These are phyloP conservation scores for Lactarius sanguifluus DNA, from an alignment of 768 basidiomycete species.

Conservation along the genomic window DNA sequence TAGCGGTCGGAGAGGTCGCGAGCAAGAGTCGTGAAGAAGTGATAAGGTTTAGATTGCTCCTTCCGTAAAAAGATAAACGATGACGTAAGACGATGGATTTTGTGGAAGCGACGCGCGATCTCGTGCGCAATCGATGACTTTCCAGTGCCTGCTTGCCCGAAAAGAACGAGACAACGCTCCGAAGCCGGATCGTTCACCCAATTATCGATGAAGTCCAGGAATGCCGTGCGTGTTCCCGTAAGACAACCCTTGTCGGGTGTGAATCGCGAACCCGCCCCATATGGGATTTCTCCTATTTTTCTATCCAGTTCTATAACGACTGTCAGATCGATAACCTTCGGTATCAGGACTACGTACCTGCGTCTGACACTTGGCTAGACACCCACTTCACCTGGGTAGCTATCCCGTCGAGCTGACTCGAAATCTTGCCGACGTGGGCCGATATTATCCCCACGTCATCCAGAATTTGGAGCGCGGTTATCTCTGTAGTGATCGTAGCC, in stretches of 20 bases:
- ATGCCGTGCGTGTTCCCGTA: not conserved
- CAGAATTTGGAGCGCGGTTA: not conserved
- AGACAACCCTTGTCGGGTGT: not conserved
- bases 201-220: not conserved
- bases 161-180: conserved; percentile 1
- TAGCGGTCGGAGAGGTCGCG: not conserved
- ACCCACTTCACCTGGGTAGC: too few relatives aligned
- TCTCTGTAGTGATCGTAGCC: too few relatives aligned
- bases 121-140: not conserved
- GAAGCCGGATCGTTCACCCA: not conserved
- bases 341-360: not conserved
- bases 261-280: not conserved
- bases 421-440: not conserved
- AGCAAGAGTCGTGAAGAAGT: conserved; percentile 1
- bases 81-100: not conserved
- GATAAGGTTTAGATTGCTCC: conserved; percentile 4
- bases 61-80: not conserved
- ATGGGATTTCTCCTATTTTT: not conserved
- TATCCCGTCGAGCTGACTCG: not conserved
- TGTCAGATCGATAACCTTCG: not conserved
- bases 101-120: not conserved
- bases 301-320: not conserved
- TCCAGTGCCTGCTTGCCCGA: not conserved
- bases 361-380: too few relatives aligned
- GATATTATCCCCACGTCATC: not conserved